Conservation (phyloP, 2,329 filamentous ascomycete genomes). For the Microdochium paspali region DNA sequence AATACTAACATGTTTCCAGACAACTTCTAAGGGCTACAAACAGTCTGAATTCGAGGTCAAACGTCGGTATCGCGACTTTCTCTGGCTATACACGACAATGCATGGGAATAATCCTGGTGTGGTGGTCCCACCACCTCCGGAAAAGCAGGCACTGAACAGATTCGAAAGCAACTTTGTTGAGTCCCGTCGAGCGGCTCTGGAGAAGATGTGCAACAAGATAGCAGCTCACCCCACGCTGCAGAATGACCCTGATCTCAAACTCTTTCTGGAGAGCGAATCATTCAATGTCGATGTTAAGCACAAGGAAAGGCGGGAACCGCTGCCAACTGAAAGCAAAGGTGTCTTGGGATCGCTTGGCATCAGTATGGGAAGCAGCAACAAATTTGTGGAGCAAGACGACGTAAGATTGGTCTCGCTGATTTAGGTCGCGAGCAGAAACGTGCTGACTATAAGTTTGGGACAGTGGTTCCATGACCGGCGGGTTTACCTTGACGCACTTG, state of each 20-base stretch:
- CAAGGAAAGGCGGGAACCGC: slow-evolving; percentile 84
- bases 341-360: slow-evolving; percentile 81
- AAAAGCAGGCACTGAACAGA: slow-evolving; percentile 93
- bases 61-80: slow-evolving; percentile 87
- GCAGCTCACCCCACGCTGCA: slow-evolving; percentile 83
- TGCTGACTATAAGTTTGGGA: neutral
- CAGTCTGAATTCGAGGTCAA: slow-evolving; percentile 89
- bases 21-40: slow-evolving; percentile 90
- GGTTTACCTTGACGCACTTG: slow-evolving; percentile 87
- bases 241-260: slow-evolving; percentile 86
- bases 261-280: slow-evolving; percentile 91
- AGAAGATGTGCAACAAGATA: slow-evolving; percentile 97
- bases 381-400: slow-evolving; percentile 97
- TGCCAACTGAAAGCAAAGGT: slow-evolving; percentile 83
- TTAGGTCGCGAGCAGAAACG: neutral
- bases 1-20: slow-evolving; percentile 40
- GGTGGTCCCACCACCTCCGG: slow-evolving; percentile 88
- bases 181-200: slow-evolving; percentile 77
- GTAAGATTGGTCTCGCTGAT: slow-evolving; percentile 39
- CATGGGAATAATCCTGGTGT: slow-evolving; percentile 93
- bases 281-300: slow-evolving; percentile 98
- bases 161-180: slow-evolving; percentile 98
- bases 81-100: slow-evolving; percentile 94
- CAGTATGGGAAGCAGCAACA: slow-evolving; percentile 65
- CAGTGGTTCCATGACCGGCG: slow-evolving; percentile 97